Base-by-base conservation (phyloP, 352 stramenopile genomes). In the Phytopythium cucurbitacearum region DNA sequence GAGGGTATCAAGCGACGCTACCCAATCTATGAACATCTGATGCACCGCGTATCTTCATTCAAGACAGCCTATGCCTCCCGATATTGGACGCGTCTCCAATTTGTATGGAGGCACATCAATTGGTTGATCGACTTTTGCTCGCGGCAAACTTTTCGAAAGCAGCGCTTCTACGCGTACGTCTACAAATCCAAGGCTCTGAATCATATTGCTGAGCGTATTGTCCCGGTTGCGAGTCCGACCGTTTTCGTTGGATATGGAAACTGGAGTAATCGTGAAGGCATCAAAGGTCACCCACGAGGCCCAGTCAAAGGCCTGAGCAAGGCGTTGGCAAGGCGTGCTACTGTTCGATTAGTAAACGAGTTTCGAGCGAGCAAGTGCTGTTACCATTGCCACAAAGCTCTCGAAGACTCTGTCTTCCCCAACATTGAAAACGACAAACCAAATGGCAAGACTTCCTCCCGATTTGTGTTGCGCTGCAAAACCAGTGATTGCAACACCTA, bases 301-400 rank as follows among this genome's bases (percentile, higher is more conserved):
- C 41, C 41, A 13, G 41, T 47, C 5, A 47, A 47, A 16, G 41
- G 1, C 5, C 21, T 47, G n/a, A 28, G 5, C 5, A 47, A 47
- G 10, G n/a, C n/a, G 7, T 16, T 47, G 5, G n/a, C 41, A 11
- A 28, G 15, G 41, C 41, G 41, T 11, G 41, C 41, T 34, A 11
- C 21, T 34, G 7, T 48, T 8, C 43, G 43, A 28, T 6, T 5
- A 5, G 36, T 48, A 5, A 28, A 48, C 36, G 21, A 48, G 12
- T 48, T 38, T 8, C 43, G 43, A 28, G 36, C 43, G 7, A 48
- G 43, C 28, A 48, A 48, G 43, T 28, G 43, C 16, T 48, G 43
- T 28, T 38, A 4, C 11, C 4, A n/a, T 28, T 48, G 43, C 4
- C 43, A 48, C 12, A 10, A 13, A 48, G 43, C 34, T 16, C 43